Evolutionary conservation across 371 early-diverging fungal species (phyloP), one percentile per base, ranked within the genome.

Genomic region (Rhizopus sp.): DNA sequence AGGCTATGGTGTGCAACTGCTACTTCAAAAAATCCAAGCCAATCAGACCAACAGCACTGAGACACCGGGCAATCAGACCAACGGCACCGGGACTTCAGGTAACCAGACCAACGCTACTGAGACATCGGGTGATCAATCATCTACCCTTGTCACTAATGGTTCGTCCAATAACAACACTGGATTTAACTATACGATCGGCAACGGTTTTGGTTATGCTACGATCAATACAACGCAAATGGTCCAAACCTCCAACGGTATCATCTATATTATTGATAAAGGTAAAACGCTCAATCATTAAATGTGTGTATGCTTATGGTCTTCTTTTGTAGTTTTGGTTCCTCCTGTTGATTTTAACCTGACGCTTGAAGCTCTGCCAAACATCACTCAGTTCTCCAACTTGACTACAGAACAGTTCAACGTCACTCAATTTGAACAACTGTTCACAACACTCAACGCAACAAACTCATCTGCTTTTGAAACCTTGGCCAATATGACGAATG

Each of bases 201-300:
- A 17, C 41, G 57, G 60, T 3, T 31, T 62, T 6, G 66, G 62
- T 5, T 50, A 64, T 29, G 69, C 69, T 55, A 53, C 50, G n/a
- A 63, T 69, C 7, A 29, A 63, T 13, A 47, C 41, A 10, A 53
- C 42, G 49, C 59, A 69, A 48, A 68, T 69, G 13, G 38, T 63
- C 8, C 53, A 57, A 35, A 66, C 72, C 5, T 62, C 66, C 40
- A 75, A 75, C 50, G 75, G 75, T 51, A 63, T 65, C 17, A 56
- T 71, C 15, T 72, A 75, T 42, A 50, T 75, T 15, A 66, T 75
- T 52, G 68, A 75, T 45, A 59, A 66, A 34, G 55, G 75, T 75
- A 64, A 48, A 52, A 1, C 44, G 12, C 31, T 2, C 13, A 49
- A 49, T 39, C 17, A 47, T 9, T 4, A 59, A 16, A 46, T 44